Percentiles rank a stretch among this genome's conserved stretches.
Evolutionary conservation across 208 protist species (phyloP).

Genomic region (Wallacemonas sp.): DNA sequence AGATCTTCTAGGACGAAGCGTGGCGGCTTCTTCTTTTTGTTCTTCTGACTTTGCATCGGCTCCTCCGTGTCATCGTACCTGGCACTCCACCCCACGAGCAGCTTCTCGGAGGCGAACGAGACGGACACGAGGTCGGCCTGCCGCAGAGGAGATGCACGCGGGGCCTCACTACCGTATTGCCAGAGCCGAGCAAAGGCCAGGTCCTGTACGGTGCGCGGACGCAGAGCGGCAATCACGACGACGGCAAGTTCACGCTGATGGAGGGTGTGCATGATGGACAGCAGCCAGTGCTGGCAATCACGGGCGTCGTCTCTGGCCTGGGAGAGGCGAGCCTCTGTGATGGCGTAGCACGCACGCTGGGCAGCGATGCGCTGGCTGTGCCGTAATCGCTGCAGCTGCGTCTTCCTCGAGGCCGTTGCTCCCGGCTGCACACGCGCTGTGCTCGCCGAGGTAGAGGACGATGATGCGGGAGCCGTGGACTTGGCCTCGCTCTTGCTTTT

Average conservation of each 20-base stretch:
- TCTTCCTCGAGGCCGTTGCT: background rate
- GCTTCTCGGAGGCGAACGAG: constrained; percentile 22
- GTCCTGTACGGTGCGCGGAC: constrained; percentile 30
- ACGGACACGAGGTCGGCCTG: constrained; percentile 29
- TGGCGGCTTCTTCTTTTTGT: constrained; percentile 1
- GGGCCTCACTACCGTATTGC: constrained; percentile 34
- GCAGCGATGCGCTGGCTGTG: constrained; percentile 7
- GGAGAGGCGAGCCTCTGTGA: constrained; percentile 15
- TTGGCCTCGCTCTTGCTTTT: no score
- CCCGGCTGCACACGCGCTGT: no score
- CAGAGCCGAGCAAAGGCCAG: constrained; percentile 36
- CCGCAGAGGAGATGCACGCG: constrained; percentile 28
- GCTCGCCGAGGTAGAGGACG: no score
- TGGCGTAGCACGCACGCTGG: constrained; percentile 12
- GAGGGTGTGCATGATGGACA: constrained; percentile 7
- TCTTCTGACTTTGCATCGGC: background rate
- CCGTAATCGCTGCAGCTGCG: background rate
- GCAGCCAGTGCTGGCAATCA: constrained; percentile 23
- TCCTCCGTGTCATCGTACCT: background rate
- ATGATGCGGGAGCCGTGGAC: no score
- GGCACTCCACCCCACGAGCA: constrained; percentile 13
- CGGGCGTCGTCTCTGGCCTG: constrained; percentile 29
- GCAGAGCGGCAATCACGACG: constrained; percentile 32
- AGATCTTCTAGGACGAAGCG: constrained; percentile 1
- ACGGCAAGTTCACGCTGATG: constrained; percentile 7